Base-by-base conservation (phyloP, 768 basidiomycete genomes). In the Fomitopsis serialis region DNA sequence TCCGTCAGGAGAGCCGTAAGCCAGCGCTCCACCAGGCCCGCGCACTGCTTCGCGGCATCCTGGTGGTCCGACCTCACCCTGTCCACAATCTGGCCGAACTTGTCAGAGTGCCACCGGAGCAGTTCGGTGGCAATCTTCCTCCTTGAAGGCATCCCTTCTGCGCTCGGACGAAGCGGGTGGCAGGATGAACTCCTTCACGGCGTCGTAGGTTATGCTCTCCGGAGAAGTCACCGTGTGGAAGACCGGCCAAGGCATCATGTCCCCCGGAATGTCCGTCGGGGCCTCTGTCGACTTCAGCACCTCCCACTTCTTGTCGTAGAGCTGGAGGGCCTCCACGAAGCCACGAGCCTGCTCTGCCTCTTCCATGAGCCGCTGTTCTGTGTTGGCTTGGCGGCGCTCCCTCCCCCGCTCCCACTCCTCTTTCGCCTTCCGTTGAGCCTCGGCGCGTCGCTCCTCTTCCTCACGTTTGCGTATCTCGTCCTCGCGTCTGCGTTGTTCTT, bases 61-160 rank as follows among this genome's bases (percentile, higher is more conserved):
- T 25, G 44, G 21, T 45, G 23, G 44, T 29, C 44, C 22, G 21
- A 29, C 5, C 29, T 7, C 25, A 48, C 29, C 32, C 19, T 48
- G n/a, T n/a, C 17, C 22, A 19, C 24, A 3, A 27, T 42, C n/a
- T 9, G 8, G 53, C 74, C 63, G 56, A 81, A 78, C 58, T 78
- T 81, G 57, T 84, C 81, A 4, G 80, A 78, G 57, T 84, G 80
- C 73, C 77, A 84, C 23, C 73, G 70, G 46, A 80, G 60, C 24
- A 82, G 65, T 59, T 82, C 80, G 12, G 54, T 55, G 56, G 69
- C 74, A 57, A 78, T 53, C 19, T 64, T 58, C 36, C 74, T 76
- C 52, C 64, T 67, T 3, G 48, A 58, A 0, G 65, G 63, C 58
- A 72, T 75, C 3, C 61, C 65, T 34, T 67, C 58, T 22, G 61